Evolutionary conservation across 129 eudicot genomes (phyloP), one percentile per base, ranked within the genome.

Genomic region (Flaveria linearis): DNA sequence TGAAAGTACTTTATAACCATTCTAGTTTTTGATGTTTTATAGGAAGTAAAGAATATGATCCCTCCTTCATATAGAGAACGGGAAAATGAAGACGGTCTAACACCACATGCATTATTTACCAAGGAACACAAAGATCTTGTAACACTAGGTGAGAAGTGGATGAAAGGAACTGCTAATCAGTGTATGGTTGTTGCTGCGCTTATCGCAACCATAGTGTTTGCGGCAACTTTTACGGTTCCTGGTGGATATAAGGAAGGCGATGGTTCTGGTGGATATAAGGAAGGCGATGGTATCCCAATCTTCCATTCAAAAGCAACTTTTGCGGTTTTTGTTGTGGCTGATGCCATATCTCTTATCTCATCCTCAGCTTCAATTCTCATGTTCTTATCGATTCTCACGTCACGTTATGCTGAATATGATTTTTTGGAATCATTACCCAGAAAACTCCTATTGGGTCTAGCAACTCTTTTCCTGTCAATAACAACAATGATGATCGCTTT

Each of bases 321-420:
- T 60, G 6, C 16, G n/a, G 67, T 26, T 60, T 60, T 60, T 3
- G 41, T 60, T 60, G 67, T 60, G 41, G 67, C 67, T 1, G 41
- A 60, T 64, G 46, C 69, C 17, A 33, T 69, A 20, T 69, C 73
- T 69, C 73, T 69, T 11, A 11, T 69, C 57, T 26, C 64, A 9
- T 71, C 75, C 41, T 30, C 75, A n/a, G 75, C 75, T 30, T 71
- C 75, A 51, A 51, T 71, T 71, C 75, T 71, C 75, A 71, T 71
- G 63, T 51, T 71, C 28, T 53, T 71, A 28, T 71, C 75, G n/a
- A 50, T 71, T 47, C 75, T 71, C 63, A 65, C 70, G 7, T 65
- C 70, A 2, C 70, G 70, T 65, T 65, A 65, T 7, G 70, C 70
- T 6, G 70, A 65, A 65, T 3, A 3, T 33, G 70, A 65, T 65